A percentile compares a stretch with the other conserved stretches of the same genome.
These are phyloP conservation scores for Flaveria linearis DNA, from an alignment of 129 eudicot species.

Conservation along the genomic window DNA sequence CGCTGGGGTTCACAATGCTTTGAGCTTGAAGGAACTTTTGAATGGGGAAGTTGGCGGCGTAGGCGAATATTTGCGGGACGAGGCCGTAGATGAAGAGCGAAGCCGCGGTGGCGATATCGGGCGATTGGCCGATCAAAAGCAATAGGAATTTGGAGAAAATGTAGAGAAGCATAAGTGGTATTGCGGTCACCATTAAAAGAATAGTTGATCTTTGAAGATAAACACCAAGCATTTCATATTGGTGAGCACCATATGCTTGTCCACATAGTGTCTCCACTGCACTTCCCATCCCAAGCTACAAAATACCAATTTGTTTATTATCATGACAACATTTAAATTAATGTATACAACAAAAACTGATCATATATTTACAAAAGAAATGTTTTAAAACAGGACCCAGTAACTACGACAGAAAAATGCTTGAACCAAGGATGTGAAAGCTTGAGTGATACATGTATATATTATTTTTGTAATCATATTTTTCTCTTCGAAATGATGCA, in stretches of 20 bases:
- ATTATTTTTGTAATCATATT: too few relatives aligned
- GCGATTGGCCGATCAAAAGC: constrained; percentile 46
- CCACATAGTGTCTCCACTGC: constrained; percentile 59
- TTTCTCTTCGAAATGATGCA: too few relatives aligned
- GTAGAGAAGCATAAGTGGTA: constrained; percentile 52
- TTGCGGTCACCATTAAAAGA: constrained; percentile 39
- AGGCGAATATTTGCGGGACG: constrained; percentile 55
- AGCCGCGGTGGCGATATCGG: constrained; percentile 41
- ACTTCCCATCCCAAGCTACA: constrained; percentile 61
- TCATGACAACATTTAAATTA: too few relatives aligned
- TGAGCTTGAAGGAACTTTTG: constrained; percentile 59
- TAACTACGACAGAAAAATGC: too few relatives aligned
- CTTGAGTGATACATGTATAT: too few relatives aligned
- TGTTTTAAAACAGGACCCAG: too few relatives aligned
- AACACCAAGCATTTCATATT: constrained; percentile 49
- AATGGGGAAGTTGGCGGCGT: constrained; percentile 49
- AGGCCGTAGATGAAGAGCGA: constrained; percentile 54
- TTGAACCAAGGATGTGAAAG: too few relatives aligned
- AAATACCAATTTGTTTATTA: neutral
- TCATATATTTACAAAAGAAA: too few relatives aligned
- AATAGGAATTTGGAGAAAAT: constrained; percentile 43
- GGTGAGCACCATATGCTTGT: constrained; percentile 56
- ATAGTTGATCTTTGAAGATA: constrained; percentile 56
- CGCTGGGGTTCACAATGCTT: constrained; percentile 57
- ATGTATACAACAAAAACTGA: neutral